Evolutionary conservation across 2,329 filamentous ascomycete genomes (phyloP).

Genomic region (Plenodomus lindquistii): DNA sequence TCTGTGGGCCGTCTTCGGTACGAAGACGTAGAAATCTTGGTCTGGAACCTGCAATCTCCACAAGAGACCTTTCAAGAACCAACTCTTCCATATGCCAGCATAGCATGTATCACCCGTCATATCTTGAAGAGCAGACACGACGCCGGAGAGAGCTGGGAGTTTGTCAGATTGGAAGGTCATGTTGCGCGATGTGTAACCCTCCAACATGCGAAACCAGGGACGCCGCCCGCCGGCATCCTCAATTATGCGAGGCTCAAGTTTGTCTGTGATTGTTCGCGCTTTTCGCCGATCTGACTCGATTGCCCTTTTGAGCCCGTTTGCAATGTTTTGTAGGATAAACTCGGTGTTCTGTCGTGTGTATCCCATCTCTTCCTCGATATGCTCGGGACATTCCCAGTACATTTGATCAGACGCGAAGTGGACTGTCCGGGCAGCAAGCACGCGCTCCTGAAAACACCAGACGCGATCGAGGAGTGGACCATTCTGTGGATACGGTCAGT

Average conservation of each 20-base stretch:
- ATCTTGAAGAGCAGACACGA: slow-evolving; percentile 1
- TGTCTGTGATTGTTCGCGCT: neutral
- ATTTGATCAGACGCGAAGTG: slow-evolving; percentile 10
- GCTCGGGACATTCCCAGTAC: slow-evolving; percentile 11
- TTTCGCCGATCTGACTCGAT: neutral
- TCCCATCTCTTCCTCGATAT: neutral
- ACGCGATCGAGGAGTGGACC: slow-evolving; percentile 4
- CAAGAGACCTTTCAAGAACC: slow-evolving; percentile 7
- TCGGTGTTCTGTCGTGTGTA: neutral
- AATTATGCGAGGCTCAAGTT: neutral
- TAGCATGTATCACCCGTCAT: slow-evolving; percentile 9
- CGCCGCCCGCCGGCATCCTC: neutral
- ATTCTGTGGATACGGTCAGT: neutral
- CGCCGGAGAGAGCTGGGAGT: slow-evolving; percentile 10
- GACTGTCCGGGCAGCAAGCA: slow-evolving; percentile 2
- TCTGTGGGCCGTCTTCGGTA: neutral
- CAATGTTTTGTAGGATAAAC: neutral
- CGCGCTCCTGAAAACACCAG: slow-evolving; percentile 9
- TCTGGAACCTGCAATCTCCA: slow-evolving; percentile 9
- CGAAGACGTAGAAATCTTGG: neutral
- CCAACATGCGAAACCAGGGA: slow-evolving; percentile 6
- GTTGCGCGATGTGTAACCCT: slow-evolving; percentile 9
- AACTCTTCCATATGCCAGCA: slow-evolving; percentile 10
- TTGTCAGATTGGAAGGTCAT: slow-evolving; percentile 13
- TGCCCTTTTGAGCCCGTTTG: neutral